These are phyloP conservation scores for sorghum (Sorghum bicolor) DNA, from an alignment of 176 grass and related monocot species.

Conservation along the genomic window DNA sequence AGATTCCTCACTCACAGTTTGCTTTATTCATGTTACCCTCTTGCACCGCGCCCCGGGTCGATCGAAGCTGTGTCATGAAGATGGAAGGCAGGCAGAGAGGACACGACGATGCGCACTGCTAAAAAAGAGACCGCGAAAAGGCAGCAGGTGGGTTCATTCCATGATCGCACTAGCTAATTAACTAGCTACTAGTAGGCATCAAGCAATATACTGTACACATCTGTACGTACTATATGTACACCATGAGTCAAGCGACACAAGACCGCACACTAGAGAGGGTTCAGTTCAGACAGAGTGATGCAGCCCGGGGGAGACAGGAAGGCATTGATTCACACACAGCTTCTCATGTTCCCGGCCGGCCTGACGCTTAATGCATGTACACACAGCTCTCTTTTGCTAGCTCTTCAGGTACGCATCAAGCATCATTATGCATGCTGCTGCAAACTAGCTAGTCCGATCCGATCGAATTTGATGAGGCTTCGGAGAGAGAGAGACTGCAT, in stretches of 20 bases:
- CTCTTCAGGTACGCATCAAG: not conserved
- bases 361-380: not conserved
- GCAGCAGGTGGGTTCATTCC: not conserved
- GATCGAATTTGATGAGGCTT: not conserved
- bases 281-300: not conserved
- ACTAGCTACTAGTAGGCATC: not conserved
- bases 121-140: not conserved
- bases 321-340: constrained; percentile 32
- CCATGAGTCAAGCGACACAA: not conserved
- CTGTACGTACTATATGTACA: not conserved
- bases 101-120: not conserved
- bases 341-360: constrained; percentile 45
- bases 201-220: not conserved
- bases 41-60: not conserved
- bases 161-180: not conserved
- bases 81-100: not conserved
- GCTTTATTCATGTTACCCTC: not conserved
- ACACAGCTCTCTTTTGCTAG: not conserved
- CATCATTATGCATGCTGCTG: not conserved
- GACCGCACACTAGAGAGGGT: not conserved
- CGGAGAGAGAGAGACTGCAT: not conserved
- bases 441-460: not conserved
- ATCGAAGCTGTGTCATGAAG: not conserved
- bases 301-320: constrained; percentile 48
- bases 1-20: not conserved